Conservation (phyloP, 176 grass and related monocot genomes). For the Oryza longistaminata region DNA sequence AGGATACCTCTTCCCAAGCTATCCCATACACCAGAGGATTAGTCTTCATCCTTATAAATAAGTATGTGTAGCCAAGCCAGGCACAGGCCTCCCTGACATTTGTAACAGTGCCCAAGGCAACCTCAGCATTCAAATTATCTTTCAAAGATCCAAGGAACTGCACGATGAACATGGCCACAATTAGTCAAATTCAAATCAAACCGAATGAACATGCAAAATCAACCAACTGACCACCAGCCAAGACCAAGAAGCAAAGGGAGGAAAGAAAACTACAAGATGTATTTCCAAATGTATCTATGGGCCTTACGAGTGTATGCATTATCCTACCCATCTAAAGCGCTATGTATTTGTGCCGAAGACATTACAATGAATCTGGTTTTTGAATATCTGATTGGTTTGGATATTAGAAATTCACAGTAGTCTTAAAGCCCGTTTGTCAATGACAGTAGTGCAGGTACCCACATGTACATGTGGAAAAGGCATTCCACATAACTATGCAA, state of each 20-base stretch:
- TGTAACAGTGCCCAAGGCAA: slow-evolving; percentile 93
- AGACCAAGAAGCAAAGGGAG: slow-evolving; percentile 9
- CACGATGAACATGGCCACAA: slow-evolving; percentile 21
- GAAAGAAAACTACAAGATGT: slow-evolving; percentile 10
- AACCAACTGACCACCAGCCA: slow-evolving; percentile 18
- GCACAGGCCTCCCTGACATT: slow-evolving; percentile 96
- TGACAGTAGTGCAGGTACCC: neutral
- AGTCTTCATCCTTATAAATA: slow-evolving; percentile 98
- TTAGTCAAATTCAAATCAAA: neutral
- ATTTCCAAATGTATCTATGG: neutral
- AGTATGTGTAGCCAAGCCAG: slow-evolving; percentile 98
- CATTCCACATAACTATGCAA: neutral
- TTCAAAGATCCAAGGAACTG: slow-evolving; percentile 91
- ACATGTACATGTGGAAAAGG: neutral
- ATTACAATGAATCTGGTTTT: neutral
- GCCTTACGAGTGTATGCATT: neutral
- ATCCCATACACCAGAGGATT: slow-evolving; percentile 97
- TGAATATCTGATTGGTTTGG: neutral
- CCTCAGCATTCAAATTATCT: slow-evolving; percentile 99
- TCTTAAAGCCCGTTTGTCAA: neutral
- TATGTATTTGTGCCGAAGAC: neutral
- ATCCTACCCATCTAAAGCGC: neutral
- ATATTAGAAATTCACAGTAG: neutral
- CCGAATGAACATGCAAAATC: slow-evolving; percentile 17
- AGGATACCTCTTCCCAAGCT: slow-evolving; percentile 87